Evolutionary conservation across 192 early-diverging fungal genomes (phyloP), one percentile per base, ranked within the genome.

Genomic region (Phlyctochytrium planicorne): DNA sequence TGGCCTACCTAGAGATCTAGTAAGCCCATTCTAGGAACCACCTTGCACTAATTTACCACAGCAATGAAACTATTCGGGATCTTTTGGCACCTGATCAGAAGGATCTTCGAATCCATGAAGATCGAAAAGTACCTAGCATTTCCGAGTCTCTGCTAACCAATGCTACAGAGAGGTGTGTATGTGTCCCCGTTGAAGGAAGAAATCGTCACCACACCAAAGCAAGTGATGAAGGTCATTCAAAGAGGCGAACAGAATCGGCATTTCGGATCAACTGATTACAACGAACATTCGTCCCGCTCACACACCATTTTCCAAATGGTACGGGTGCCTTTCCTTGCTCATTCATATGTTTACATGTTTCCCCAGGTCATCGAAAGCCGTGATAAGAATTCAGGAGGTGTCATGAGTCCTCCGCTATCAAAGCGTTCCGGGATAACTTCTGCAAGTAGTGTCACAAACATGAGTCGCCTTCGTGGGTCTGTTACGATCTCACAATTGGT

Each of bases 1-100:
- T 95, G 14, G 93, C 94, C 25, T 97, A 95, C 71, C 65, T 97
- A 55, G 94, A 97, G 74, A 97, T 97, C 34, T 97, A 97, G 70
- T 72, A 14, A 20, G 61, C 34, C 20, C 27, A 25, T 12, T 2
- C 1, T 25, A 1, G 30, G 12, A 61, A 14, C 23, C 20, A 30
- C 23, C 29, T 2, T 1, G 55, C 16, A 17, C 52, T n/a, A n/a
- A n/a, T n/a, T n/a, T n/a, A n/a, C n/a, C 16, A 53, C 16, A 72
- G 65, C 76, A 97, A 97, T 76, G 94, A 97, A 72, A 86, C 82
- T 0, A 86, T 97, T 65, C 84, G 89, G 23, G 94, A 97, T 73
- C 74, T 97, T 34, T 80, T 97, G 3, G 83, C 86, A 32, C 93
- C 94, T 0, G 78, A 90, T 27, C 89, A 87, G 30, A 79, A 81